These are phyloP conservation scores for Trypethelium eluteriae DNA, from an alignment of 495 filamentous ascomycete genomes.

Conservation along the genomic window DNA sequence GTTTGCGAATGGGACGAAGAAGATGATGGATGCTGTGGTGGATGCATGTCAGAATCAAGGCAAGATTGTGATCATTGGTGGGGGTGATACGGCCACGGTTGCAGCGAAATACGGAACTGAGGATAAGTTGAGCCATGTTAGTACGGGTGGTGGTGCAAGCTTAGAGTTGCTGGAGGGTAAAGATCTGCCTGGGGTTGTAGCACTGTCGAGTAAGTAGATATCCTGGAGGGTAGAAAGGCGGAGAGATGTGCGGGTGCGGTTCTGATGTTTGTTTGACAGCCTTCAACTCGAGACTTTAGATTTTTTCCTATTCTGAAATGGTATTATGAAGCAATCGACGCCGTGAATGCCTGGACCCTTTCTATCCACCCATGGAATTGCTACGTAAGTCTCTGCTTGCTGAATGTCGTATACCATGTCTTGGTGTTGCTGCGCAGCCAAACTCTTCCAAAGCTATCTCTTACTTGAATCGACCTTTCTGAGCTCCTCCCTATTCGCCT, in stretches of 20 bases:
- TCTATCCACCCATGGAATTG: neutral
- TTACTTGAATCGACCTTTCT: conserved; percentile 68
- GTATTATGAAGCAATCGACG: conserved; percentile 3
- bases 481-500: conserved; percentile 70
- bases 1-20: conserved; percentile 86
- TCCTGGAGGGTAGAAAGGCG: neutral
- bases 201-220: conserved; percentile 79
- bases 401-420: neutral
- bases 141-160: conserved; percentile 90
- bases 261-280: conserved; percentile 13
- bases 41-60: conserved; percentile 61
- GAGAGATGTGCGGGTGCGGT: neutral
- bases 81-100: conserved; percentile 95
- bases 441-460: neutral
- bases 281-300: conserved; percentile 13
- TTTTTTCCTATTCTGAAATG: conserved; percentile 5
- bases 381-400: neutral
- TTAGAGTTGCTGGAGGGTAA: conserved; percentile 97
- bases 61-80: conserved; percentile 94
- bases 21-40: conserved; percentile 78
- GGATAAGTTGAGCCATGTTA: conserved; percentile 95
- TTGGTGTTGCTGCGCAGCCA: too few relatives aligned
- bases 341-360: conserved; percentile 3
- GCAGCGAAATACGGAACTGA: conserved; percentile 95
- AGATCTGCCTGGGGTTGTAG: conserved; percentile 85